These are phyloP conservation scores for Cucurbita maxima DNA, from an alignment of 306 rosid genomes.

Conservation along the genomic window DNA sequence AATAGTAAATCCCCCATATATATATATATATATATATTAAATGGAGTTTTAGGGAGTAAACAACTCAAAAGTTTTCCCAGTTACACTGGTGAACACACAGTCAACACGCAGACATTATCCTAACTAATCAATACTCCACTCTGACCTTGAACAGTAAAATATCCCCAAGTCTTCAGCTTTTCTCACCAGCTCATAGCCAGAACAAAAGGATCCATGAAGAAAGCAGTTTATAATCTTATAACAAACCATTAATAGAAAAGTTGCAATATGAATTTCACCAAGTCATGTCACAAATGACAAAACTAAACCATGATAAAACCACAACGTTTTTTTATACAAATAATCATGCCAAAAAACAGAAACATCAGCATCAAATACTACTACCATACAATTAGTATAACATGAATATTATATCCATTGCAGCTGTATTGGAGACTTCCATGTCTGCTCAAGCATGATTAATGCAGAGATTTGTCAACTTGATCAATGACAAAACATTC, in stretches of 20 bases:
- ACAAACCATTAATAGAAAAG: not conserved
- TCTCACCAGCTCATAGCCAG: not conserved
- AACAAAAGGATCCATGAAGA: not conserved
- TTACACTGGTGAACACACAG: not conserved
- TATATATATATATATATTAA: too few species aligned
- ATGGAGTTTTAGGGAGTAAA: too few species aligned
- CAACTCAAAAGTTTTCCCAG: not conserved
- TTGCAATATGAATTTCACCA: not conserved
- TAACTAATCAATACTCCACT: not conserved
- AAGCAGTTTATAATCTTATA: not conserved
- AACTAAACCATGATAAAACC: not conserved
- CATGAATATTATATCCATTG: not conserved
- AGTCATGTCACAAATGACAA: not conserved
- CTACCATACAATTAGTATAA: not conserved
- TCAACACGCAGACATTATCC: not conserved
- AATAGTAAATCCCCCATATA: not conserved
- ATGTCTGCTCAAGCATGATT: not conserved
- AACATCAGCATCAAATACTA: not conserved
- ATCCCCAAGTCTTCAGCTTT: not conserved
- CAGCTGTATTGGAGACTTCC: not conserved
- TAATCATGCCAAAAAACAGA: not conserved
- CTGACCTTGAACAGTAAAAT: not conserved
- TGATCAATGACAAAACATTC: not conserved
- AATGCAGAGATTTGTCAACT: not conserved
- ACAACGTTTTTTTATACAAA: not conserved